Evolutionary conservation across 2,329 filamentous ascomycete species (phyloP).

Genomic region (Juglanconis sp.): DNA sequence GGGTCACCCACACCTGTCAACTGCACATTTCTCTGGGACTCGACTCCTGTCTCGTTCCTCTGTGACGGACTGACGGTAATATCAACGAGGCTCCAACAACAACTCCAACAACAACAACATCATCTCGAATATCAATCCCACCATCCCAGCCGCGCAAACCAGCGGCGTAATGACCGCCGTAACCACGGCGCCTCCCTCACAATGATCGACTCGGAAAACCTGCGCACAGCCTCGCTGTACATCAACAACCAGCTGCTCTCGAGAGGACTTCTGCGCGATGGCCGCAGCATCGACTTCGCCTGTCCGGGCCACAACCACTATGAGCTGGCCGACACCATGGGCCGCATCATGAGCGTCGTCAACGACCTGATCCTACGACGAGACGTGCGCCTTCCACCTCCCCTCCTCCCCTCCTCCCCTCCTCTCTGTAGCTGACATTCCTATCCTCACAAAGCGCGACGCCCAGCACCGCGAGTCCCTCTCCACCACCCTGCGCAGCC

Average conservation of each 20-base stretch:
- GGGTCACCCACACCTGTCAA: too few relatives aligned
- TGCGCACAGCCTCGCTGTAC: slow-evolving; percentile 66
- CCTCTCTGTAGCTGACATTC: background rate
- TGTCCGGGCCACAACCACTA: slow-evolving; percentile 61
- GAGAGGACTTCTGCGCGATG: slow-evolving; percentile 62
- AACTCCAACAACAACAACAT: too few relatives aligned
- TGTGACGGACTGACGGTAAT: too few relatives aligned
- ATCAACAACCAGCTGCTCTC: slow-evolving; percentile 71
- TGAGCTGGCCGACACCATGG: slow-evolving; percentile 62
- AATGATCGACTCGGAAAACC: slow-evolving; percentile 59
- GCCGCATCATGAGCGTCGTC: slow-evolving; percentile 83
- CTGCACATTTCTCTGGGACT: too few relatives aligned
- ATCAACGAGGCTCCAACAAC: too few relatives aligned
- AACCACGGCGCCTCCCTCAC: slow-evolving; percentile 17
- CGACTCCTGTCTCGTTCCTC: too few relatives aligned
- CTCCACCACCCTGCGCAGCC: slow-evolving; percentile 70
- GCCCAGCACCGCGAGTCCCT: slow-evolving; percentile 83
- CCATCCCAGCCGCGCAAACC: too few relatives aligned
- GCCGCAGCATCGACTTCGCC: slow-evolving; percentile 79
- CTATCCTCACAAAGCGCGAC: slow-evolving; percentile 62
- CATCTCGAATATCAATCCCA: background rate
- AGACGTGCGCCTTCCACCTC: slow-evolving; percentile 59
- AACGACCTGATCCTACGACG: slow-evolving; percentile 89
- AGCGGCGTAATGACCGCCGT: slow-evolving; percentile 12
- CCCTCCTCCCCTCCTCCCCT: background rate